Evolutionary conservation across 495 filamentous ascomycete species (phyloP).

Genomic region (Aspergillus bertholletiae): DNA sequence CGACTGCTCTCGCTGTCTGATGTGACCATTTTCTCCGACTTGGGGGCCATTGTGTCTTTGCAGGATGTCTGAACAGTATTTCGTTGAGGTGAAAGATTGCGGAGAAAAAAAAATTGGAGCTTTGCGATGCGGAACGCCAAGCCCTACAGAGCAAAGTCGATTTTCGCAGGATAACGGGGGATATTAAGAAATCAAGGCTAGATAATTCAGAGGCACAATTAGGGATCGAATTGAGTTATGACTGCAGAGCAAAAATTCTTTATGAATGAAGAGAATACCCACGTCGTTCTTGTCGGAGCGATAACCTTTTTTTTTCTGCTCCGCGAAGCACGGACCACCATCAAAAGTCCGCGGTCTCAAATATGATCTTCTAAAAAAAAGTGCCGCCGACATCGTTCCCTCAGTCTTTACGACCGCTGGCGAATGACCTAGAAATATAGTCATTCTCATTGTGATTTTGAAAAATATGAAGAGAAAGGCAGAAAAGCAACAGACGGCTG

Average conservation of each 20-base stretch:
- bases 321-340: constrained; percentile 45
- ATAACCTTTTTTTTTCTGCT: constrained; percentile 43
- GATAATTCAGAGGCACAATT: not conserved
- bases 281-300: constrained; percentile 7
- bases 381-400: constrained; percentile 1
- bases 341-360: constrained; percentile 26
- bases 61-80: not conserved
- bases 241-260: not conserved
- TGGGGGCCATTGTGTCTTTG: constrained; percentile 27
- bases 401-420: not conserved
- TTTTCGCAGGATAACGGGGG: not conserved
- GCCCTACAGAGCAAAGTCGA: not conserved
- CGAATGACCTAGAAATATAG: not conserved
- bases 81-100: not conserved
- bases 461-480: constrained; percentile 42
- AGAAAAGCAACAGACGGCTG: constrained; percentile 37
- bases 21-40: constrained; percentile 12
- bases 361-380: constrained; percentile 4
- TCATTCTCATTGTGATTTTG: not conserved
- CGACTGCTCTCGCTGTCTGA: constrained; percentile 28
- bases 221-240: not conserved
- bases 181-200: not conserved
- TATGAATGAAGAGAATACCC: constrained; percentile 6
- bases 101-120: not conserved
- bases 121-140: constrained; percentile 6